Conservation (phyloP, 78 protist genomes). For the Emiliania huxleyi region DNA sequence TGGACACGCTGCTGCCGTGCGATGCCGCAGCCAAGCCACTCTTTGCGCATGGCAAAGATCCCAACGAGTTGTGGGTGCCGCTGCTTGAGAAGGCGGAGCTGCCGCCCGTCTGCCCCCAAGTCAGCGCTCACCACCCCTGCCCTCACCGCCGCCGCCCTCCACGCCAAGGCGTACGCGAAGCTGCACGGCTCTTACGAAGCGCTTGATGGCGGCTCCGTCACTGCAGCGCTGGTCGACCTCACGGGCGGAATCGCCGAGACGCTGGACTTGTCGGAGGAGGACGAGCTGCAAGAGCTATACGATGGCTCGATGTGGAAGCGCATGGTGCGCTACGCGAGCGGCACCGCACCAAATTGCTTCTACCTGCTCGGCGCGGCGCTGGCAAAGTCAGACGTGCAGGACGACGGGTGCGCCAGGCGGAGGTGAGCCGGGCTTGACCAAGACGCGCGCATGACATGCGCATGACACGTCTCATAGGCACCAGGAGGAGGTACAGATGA, state of each 20-base stretch:
- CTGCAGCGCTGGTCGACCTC: neutral
- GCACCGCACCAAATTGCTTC: neutral
- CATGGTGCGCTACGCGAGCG: neutral
- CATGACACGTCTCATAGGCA: neutral
- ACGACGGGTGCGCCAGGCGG: too few species aligned
- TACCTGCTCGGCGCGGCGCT: neutral
- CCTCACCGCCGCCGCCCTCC: too few species aligned
- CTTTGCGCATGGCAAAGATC: neutral
- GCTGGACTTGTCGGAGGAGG: neutral
- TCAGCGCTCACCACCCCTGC: too few species aligned
- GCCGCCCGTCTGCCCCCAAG: too few species aligned
- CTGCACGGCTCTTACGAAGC: constrained; percentile 46
- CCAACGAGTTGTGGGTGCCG: constrained; percentile 20
- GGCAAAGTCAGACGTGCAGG: too few species aligned
- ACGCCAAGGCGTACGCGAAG: constrained; percentile 61
- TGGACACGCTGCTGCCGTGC: neutral
- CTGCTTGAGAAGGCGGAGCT: constrained; percentile 3
- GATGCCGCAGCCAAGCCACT: neutral
- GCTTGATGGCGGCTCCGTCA: constrained; percentile 9
- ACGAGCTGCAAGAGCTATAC: neutral
- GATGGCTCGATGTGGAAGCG: neutral
- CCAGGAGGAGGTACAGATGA: neutral
- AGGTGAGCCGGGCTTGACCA: too few species aligned
- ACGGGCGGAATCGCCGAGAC: constrained; percentile 33
- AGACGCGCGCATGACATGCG: too few species aligned